A percentile compares a stretch with the other conserved stretches of the same genome.
Evolutionary conservation across 306 rosid genomes (phyloP).

Genomic region (Cucumis sativus): Cucumber_9930_V3 NC_026659.2:31784001-31784500

Average conservation of each 20-base stretch:
- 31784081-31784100: neutral
- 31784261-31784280: neutral
- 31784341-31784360: neutral
- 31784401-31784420: neutral
- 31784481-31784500: neutral
- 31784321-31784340: neutral
- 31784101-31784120: neutral
- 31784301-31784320: neutral
- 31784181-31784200: neutral
- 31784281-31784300: neutral
- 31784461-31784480: conserved; percentile 8
- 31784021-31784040: neutral
- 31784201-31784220: neutral
- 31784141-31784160: neutral
- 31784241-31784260: neutral
- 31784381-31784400: neutral
- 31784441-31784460: neutral
- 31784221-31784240: neutral
- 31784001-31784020: neutral
- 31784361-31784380: neutral
- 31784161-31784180: neutral
- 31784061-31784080: neutral
- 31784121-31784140: neutral
- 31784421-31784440: neutral
- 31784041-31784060: neutral